Base-by-base conservation (phyloP, 331 rosid genomes). In the Dryas integrifolia region DNA sequence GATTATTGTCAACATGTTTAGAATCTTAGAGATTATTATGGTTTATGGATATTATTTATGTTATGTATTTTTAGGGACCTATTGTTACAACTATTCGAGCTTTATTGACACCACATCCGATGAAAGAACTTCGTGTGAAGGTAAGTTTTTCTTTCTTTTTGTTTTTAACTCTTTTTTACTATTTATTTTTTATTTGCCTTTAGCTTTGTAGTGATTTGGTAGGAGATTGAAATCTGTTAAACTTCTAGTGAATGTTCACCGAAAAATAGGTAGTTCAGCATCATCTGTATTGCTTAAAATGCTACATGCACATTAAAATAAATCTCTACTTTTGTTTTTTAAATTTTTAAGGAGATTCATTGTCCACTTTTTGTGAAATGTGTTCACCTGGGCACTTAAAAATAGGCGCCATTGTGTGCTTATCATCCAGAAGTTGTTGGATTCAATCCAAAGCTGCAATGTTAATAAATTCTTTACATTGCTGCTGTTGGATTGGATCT, bases 101-200 rank as follows among this genome's bases (percentile, higher is more conserved):
- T 49, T 68, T 94, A 53, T 85, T 94, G 84, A 89, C 96, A 7
- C 99, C 99, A 26, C 99, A 95, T 84, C 97, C 96, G 30, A 92
- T 92, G 97, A 92, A 95, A 84, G 97, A 95, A 79, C 96, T 91
- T 58, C 96, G 97, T 72, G 92, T 95, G 65, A 95, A 92, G 99
- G 99, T 95, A 70, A 9, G 16, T 47, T 48, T 48, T 44, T 51
- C 5, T 71, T 72, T 44, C 57, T 4, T 9, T 51, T 69, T 35
- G 26, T 52, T 75, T 75, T 65, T 2, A 44, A 64, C 30, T 73
- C 12, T 30, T 40, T 52, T 53, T 41, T 40, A 5, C 56, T 38
- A 50, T 69, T 13, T 5, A 63, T 52, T 41, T 30, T 13, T 9
- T 44, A 45, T 70, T 55, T 24, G 8, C 41, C 12, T 15, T 46